Evolutionary conservation across 495 filamentous ascomycete genomes (phyloP).

Genomic region (Halenospora varia): DNA sequence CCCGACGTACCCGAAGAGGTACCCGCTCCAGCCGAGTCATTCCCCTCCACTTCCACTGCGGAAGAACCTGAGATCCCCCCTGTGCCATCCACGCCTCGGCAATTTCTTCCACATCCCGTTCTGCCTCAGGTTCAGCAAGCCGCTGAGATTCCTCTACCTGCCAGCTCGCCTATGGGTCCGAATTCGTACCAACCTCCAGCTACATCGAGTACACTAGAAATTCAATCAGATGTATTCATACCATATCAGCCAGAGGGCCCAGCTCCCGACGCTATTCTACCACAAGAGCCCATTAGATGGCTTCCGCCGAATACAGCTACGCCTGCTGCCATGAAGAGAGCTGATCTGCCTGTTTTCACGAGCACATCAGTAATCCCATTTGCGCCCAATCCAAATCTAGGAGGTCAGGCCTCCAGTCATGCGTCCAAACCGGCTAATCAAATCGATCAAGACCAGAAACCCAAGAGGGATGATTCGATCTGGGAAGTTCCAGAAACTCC

Average conservation of each 20-base stretch:
- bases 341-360: conserved; percentile 47
- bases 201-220: conserved; percentile 19
- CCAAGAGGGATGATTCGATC: conserved; percentile 11
- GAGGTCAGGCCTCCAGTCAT: neutral
- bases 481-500: conserved; percentile 21
- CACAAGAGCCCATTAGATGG: conserved; percentile 15
- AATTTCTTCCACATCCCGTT: neutral
- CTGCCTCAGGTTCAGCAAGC: conserved; percentile 9
- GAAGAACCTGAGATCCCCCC: neutral
- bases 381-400: conserved; percentile 2
- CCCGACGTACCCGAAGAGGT: neutral
- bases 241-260: conserved; percentile 28
- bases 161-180: conserved; percentile 14
- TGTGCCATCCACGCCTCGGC: conserved; percentile 11
- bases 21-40: too few relatives aligned
- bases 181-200: conserved; percentile 5
- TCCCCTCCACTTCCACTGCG: neutral
- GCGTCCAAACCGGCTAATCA: neutral
- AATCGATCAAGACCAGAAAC: neutral
- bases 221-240: conserved; percentile 18
- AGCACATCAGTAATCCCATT: conserved; percentile 49
- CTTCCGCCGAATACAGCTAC: conserved; percentile 24
- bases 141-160: conserved; percentile 18
- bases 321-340: conserved; percentile 32
- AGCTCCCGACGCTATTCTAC: conserved; percentile 6